Evolutionary conservation across 129 eudicot species (phyloP).

Genomic region (Ambrosia trifida): DNA sequence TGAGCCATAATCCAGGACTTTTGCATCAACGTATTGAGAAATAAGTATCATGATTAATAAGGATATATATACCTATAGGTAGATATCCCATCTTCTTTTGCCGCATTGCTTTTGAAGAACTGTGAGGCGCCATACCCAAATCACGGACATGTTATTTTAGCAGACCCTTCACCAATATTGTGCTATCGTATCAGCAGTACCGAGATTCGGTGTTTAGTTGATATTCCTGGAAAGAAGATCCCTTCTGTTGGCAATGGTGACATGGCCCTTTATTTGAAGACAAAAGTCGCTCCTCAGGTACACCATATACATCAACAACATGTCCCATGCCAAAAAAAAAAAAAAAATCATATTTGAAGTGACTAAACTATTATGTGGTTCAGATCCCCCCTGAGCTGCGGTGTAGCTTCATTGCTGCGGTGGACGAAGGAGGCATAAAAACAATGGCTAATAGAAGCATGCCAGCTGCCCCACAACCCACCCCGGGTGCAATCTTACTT

Average conservation of each 20-base stretch:
- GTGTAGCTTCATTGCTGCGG: constrained; percentile 39
- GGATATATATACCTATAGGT: constrained; percentile 43
- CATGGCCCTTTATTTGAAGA: constrained; percentile 60
- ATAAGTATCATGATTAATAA: background rate
- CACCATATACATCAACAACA: constrained; percentile 10
- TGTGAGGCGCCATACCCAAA: constrained; percentile 59
- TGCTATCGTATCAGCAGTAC: constrained; percentile 70
- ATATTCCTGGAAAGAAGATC: constrained; percentile 67
- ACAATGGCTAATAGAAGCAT: constrained; percentile 66
- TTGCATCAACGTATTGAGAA: background rate
- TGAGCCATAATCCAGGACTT: constrained; percentile 21
- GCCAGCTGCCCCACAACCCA: constrained; percentile 63
- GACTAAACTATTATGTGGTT: background rate
- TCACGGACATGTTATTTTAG: constrained; percentile 68
- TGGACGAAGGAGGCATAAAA: constrained; percentile 50
- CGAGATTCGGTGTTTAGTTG: constrained; percentile 63
- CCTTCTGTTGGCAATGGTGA: constrained; percentile 72
- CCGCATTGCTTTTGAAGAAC: constrained; percentile 58
- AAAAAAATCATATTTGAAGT: background rate
- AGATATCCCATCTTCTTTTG: constrained; percentile 59
- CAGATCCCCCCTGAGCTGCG: constrained; percentile 52
- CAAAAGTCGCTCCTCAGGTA: constrained; percentile 69
- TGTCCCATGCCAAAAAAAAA: background rate
- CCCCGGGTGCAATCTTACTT: constrained; percentile 60
- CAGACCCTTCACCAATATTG: constrained; percentile 64